phyloP scores from a whole-genome alignment of 805 yeast species.

The Citeromyces nyonsensis region DNA sequence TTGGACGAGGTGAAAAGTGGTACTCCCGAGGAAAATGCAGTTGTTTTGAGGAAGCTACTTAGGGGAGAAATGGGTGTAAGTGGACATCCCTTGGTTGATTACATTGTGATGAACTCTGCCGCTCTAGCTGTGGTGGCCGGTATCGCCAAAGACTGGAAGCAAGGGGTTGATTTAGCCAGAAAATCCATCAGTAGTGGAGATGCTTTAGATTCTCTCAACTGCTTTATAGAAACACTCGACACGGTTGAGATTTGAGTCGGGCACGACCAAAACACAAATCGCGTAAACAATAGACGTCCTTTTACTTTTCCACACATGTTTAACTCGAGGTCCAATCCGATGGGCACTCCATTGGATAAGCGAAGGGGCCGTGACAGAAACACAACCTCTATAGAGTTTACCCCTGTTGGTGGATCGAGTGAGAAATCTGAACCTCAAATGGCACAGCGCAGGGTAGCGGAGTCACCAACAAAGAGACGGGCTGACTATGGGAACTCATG shows the following conservation, averaged over 20 bases:
- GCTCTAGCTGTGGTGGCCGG: slow-evolving; percentile 78
- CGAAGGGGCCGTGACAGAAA: neutral
- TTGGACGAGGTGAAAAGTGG: slow-evolving; percentile 62
- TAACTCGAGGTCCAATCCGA: slow-evolving; percentile 1
- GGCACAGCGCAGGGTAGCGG: no score
- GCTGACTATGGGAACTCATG: no score
- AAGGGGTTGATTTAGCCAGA: slow-evolving; percentile 66
- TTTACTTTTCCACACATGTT: slow-evolving; percentile 1
- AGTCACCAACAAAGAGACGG: no score
- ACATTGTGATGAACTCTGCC: slow-evolving; percentile 80
- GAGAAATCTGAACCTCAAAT: no score
- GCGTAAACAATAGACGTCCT: neutral
- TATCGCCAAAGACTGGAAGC: slow-evolving; percentile 47
- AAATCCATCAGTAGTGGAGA: slow-evolving; percentile 50
- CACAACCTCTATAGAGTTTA: slow-evolving; percentile 1
- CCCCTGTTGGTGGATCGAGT: neutral
- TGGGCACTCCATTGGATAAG: slow-evolving; percentile 1
- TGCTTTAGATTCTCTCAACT: slow-evolving; percentile 44
- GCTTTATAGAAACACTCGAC: slow-evolving; percentile 27
- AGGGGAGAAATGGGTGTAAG: slow-evolving; percentile 23
- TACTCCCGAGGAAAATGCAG: slow-evolving; percentile 79
- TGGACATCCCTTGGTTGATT: slow-evolving; percentile 64
- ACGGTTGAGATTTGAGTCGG: neutral
- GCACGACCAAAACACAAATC: neutral
- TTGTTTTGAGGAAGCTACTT: slow-evolving; percentile 25